Evolutionary conservation across 768 basidiomycete species (phyloP).

Genomic region (Pleurotus tuber-regium): DNA sequence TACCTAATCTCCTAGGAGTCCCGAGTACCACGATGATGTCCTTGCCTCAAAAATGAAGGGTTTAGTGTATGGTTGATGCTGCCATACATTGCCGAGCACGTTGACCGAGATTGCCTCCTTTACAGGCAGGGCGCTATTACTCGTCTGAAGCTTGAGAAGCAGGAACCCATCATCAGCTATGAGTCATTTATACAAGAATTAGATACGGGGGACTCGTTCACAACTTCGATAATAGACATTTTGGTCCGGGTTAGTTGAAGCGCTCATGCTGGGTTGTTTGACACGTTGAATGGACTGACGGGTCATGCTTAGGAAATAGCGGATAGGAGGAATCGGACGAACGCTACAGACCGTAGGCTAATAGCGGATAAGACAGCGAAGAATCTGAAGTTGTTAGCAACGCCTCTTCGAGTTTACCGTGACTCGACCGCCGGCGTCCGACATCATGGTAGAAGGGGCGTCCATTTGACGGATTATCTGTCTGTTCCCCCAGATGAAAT

Average conservation of each 20-base stretch:
- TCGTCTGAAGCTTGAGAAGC: slow-evolving; percentile 62
- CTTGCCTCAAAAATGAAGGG: slow-evolving; percentile 72
- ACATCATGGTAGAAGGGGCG: slow-evolving; percentile 32
- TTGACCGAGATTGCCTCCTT: not conserved
- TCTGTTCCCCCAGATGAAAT: slow-evolving; percentile 53
- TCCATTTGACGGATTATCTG: slow-evolving; percentile 50
- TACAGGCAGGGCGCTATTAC: slow-evolving; percentile 70
- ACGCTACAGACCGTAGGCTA: slow-evolving; percentile 51
- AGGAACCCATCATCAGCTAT: slow-evolving; percentile 64
- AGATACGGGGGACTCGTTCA: slow-evolving; percentile 79
- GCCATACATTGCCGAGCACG: not conserved
- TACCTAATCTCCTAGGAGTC: slow-evolving; percentile 47
- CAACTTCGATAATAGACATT: slow-evolving; percentile 69
- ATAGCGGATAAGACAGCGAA: slow-evolving; percentile 69
- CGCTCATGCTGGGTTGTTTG: not conserved
- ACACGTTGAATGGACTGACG: slow-evolving; percentile 8
- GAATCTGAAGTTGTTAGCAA: slow-evolving; percentile 56
- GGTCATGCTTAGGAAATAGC: slow-evolving; percentile 62
- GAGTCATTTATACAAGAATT: slow-evolving; percentile 75
- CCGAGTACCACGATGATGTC: slow-evolving; percentile 70
- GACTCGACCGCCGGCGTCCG: slow-evolving; percentile 32
- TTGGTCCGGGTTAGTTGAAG: slow-evolving; percentile 67
- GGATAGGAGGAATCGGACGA: slow-evolving; percentile 60
- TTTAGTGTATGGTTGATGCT: slow-evolving; percentile 57
- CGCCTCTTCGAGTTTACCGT: slow-evolving; percentile 52